These are phyloP conservation scores for Diospyros kaki DNA, from an alignment of 148 eudicot species.

Conservation along the genomic window DNA sequence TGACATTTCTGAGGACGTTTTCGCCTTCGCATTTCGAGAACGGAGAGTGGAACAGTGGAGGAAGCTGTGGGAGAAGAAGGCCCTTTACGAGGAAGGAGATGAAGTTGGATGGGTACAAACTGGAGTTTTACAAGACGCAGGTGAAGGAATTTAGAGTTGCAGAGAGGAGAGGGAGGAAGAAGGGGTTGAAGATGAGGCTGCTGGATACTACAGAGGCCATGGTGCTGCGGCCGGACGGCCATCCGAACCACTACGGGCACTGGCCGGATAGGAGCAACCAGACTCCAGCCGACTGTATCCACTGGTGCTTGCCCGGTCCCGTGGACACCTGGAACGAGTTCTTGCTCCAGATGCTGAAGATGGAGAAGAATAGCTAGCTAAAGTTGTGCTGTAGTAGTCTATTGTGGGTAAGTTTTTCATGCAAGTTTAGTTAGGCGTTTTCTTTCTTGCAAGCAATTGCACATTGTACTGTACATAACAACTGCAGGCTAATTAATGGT, in stretches of 20 bases:
- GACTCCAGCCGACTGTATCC: conserved; percentile 58
- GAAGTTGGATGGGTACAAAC: conserved; percentile 24
- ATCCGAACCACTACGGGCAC: conserved; percentile 46
- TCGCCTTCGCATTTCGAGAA: conserved; percentile 47
- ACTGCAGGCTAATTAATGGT: too few relatives aligned
- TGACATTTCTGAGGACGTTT: conserved; percentile 34
- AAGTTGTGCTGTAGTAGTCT: conserved; percentile 7
- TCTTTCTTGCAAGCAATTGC: too few relatives aligned
- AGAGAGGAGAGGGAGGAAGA: conserved; percentile 25
- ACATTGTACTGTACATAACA: too few relatives aligned
- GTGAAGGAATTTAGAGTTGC: conserved; percentile 44
- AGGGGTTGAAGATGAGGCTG: conserved; percentile 28
- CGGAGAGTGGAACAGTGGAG: conserved; percentile 46
- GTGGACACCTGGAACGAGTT: conserved; percentile 39
- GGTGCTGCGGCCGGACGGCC: conserved; percentile 51
- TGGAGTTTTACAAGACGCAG: conserved; percentile 45
- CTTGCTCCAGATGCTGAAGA: conserved; percentile 44
- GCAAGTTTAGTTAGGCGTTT: too few relatives aligned
- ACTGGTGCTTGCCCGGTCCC: conserved; percentile 77
- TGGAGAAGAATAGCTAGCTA: conserved; percentile 17
- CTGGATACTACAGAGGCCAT: conserved; percentile 44
- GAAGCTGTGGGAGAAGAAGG: conserved; percentile 31
- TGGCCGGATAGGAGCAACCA: conserved; percentile 36
- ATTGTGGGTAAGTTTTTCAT: too few relatives aligned
- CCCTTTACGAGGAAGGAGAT: conserved; percentile 28